Evolutionary conservation across 192 early-diverging fungal genomes (phyloP), one percentile per base, ranked within the genome.

Genomic region (Podila verticillata): DNA sequence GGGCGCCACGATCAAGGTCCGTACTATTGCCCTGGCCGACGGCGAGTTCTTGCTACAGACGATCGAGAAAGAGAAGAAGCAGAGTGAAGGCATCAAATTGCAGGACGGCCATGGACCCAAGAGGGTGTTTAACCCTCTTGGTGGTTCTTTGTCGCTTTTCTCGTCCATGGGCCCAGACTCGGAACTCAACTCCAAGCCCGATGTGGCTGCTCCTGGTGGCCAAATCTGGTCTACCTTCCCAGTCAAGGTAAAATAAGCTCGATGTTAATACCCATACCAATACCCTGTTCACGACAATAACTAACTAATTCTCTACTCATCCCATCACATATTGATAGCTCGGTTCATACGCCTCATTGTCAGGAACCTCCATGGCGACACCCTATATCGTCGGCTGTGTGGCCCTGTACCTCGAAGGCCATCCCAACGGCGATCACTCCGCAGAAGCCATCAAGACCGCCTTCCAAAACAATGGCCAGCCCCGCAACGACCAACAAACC

Each of bases 91-190:
- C 19, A 79, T 85, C 59, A 77, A 74, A 1, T 66, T 91, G 20
- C 65, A 71, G 8, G 89, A 90, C 30, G 87, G 87, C 26, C 74
- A 84, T 70, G 75, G 84, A 7, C 74, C 84, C 2, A 79, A 82
- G 47, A 74, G 86, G 29, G 67, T 81, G 30, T 63, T 48, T 17
- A 84, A 88, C 61, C 75, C 84, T 1, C 71, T 86, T 9, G 91
- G 87, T 34, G 89, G 90, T 39, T 90, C 83, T 34, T 74, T 94
- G 7, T 95, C 95, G 20, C 58, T 61, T 47, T 95, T 93, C 67
- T 93, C 92, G 12, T 92, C 91, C 28, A 87, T 87, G 71, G 96
- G 96, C 24, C 89, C 93, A 0, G 90, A 87, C 49, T 84, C 84
- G 34, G 89, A 94, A 60, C 80, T 96, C 56, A 75, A 87, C 22